Base-by-base conservation (phyloP, 345 rosid genomes). In the Acer negundo region DNA sequence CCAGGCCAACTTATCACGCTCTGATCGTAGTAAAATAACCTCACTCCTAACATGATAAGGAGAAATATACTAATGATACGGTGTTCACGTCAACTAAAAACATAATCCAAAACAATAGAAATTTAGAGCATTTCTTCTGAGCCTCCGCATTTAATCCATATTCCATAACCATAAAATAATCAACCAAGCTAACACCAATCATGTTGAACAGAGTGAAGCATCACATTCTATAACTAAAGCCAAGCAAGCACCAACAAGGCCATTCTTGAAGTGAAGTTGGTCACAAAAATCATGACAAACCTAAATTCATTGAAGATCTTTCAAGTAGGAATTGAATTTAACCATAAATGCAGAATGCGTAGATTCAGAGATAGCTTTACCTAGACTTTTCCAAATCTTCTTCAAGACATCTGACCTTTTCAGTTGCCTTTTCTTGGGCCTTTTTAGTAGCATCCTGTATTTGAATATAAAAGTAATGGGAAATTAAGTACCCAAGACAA, bases 401-500 rank as follows among this genome's bases (percentile, higher is more conserved):
- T 88, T 95, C 98, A 46, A 92, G 93, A 80, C 81, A 87, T 74
- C 90, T 89, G 74, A 89, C 59, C 40, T 87, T 88, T 69, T 92
- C 97, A 72, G 87, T 87, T 11, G 88, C 82, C 80, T 89, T 91
- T 79, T 95, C 98, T 82, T 92, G 91, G 49, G 88, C 93, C 83
- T 84, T 90, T 85, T 88, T 93, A 79, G 84, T 87, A 72, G 98
- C 89, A 79, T 92, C 97, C 98, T 95, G 85, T 7, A 85, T 69
- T 75, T 75, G 73, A 72, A 59, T 70, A 76, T 76, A 72, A 6
- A 76, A 62, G 19, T 19, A 61, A 40, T 38, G 46, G 40, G 72
- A 75, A 82, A 76, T 74, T 10, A 74, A 20, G 42, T 16, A 31
- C 19, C 64, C 28, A 67, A 16, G 17, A 15, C 38, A 44, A 77